Base-by-base conservation (phyloP, 352 stramenopile genomes). In the Phytophthora pinifolia region DNA sequence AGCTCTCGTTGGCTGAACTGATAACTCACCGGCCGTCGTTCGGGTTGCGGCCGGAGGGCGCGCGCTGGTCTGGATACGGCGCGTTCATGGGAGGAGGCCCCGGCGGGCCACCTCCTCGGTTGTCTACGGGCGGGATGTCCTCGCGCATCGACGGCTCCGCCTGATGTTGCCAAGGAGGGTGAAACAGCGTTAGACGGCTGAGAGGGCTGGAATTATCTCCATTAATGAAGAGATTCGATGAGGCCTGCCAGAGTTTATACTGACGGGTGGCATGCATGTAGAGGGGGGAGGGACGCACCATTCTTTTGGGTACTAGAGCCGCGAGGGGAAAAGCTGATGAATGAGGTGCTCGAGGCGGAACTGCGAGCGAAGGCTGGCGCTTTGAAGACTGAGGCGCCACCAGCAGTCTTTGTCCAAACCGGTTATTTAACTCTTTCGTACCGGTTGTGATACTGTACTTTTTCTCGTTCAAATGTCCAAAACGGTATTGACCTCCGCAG, bases 91-190 rank as follows among this genome's bases (percentile, higher is more conserved):
- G 57, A 6, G 50, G 34, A 27, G 66, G 65, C 30, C 67, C 50
- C 30, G 44, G 44, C 9, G 25, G 43, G 1, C 29, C 43, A 14
- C 41, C 36, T 13, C 56, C 63, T 39, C 68, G 69, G 41, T 70
- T 66, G 51, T 76, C 62, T 46, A 73, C 62, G 17, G 66, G 62
- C 27, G 59, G 42, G 60, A 72, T 79, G 8, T 84, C 74, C 42
- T 81, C 65, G 33, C 70, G 74, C 54, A 75, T 74, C 22, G 70
- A 62, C 29, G 56, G 64, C 37, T 74, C 70, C 42, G 60, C 62
- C 65, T 77, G 53, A 3, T 43, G 14, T 29, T 44, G 7, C 41
- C 14, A 35, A 35, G 39, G 27, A 41, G 14, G 25, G 52, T 30
- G 51, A 14, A 41, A 29, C 25, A 8, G 25, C 25, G 25, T 29